Evolutionary conservation across 2,329 filamentous ascomycete species (phyloP), one percentile per base, ranked within the genome.

Genomic region (Onygena corvina): DNA sequence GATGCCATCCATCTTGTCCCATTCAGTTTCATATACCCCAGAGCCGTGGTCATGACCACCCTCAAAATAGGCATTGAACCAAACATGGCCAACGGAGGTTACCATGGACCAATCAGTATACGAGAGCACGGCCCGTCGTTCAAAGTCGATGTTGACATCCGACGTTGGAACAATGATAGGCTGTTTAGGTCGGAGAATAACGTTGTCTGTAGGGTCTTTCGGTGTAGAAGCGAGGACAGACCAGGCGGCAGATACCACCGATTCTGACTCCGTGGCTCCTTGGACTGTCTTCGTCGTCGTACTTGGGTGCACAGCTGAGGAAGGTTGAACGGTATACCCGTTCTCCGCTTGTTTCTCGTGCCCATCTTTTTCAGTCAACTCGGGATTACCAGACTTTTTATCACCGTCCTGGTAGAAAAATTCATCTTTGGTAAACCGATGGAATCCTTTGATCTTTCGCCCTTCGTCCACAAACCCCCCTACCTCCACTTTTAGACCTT

Each of bases 21-120:
- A 86, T n/a, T 78, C 75, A 21, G 80, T 79, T 53, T 81, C 77
- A 61, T 84, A 86, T 4, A 84, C 73, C 7, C 82, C 90, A 7
- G 76, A 84, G 36, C 81, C 75, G 45, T 84, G 75, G 0, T 86
- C 73, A 12, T 72, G 68, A 20, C 84, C 86, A 38, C 89, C 88
- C 67, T 96, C 92, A 59, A 96, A 96, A 66, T 81, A 96, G 1
- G 81, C 74, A 61, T 98, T 98, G 72, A 95, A 94, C 92, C 92
- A 98, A 12, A 94, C 86, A 60, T 96, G 90, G 0, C 89, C 89
- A 7, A 96, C 82, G 0, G 89, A 82, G 0, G 90, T 94, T 2
- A 95, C 87, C 81, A 96, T 86, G 0, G 86, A 88, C 57, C 86
- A 77, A 1, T 87, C 84, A 4, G 76, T 76, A 59, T 84, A 85